phyloP scores from a whole-genome alignment of 2,329 filamentous ascomycete genomes.

The Fusarium gaditjirri region DNA sequence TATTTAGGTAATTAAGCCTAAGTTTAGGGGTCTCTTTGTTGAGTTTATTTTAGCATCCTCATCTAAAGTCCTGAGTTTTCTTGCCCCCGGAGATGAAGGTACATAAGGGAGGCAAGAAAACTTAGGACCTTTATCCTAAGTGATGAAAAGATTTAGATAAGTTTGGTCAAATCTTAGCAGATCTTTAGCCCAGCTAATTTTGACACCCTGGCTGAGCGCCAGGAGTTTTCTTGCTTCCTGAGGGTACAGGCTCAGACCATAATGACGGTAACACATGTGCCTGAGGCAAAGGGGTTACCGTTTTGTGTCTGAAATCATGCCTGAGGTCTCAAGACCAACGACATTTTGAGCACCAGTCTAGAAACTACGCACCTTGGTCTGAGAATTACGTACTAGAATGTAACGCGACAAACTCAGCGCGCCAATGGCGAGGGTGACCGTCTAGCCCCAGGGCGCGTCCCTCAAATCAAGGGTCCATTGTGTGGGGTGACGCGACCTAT shows the following conservation, averaged over 20 bases:
- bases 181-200: background rate
- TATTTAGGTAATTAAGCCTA: too few species aligned
- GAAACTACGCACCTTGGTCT: constrained; percentile 38
- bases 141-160: background rate
- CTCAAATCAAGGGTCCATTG: constrained; percentile 34
- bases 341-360: background rate
- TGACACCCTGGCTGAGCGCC: background rate
- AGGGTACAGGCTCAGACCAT: constrained; percentile 35
- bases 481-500: constrained; percentile 34
- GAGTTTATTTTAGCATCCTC: too few species aligned
- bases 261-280: constrained; percentile 38
- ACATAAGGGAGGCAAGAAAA: background rate
- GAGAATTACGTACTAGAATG: constrained; percentile 36
- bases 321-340: constrained; percentile 30
- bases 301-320: constrained; percentile 28
- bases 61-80: too few species aligned
- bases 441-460: constrained; percentile 14
- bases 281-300: constrained; percentile 44
- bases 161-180: fast-evolving
- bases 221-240: background rate
- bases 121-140: fast-evolving
- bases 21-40: too few species aligned
- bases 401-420: constrained; percentile 6
- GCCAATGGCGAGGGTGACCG: constrained; percentile 3
- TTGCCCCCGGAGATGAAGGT: constrained; percentile 3